Evolutionary conservation across 2,329 filamentous ascomycete genomes (phyloP), one percentile per base, ranked within the genome.

Genomic region (Paramyrothecium sp.): DNA sequence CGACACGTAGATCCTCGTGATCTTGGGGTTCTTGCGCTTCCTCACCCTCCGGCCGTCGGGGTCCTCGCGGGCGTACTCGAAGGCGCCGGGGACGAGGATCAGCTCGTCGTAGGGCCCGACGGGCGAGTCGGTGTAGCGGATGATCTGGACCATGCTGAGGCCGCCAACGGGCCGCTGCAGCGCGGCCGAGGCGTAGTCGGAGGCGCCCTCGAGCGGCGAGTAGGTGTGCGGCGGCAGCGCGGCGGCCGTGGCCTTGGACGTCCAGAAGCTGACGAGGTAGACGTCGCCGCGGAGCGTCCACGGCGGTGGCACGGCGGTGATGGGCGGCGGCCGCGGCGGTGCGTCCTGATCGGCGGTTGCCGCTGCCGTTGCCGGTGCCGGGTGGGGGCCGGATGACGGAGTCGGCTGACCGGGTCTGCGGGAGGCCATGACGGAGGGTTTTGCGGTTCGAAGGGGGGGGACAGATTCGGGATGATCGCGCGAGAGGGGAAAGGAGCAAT

Each of bases 1-100:
- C 20, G 80, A 83, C 16, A 84, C 82, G 61, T 83, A 84, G 12
- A 83, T 81, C 21, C 80, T 74, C n/a, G 81, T 81, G 61, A 82
- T 76, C 34, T 78, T 72, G 8, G 71, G 63, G 52, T 74, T 77
- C 53, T 58, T 60, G 44, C 67, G 71, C 56, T 65, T 73, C 56
- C 63, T 73, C 1, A 54, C 47, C 59, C 65, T 73, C 7, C 66
- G 69, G 10, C 67, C 66, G 22, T 69, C 63, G 16, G 70, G 68
- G 41, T 71, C 67, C 21, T 73, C 74, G 21, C 74, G 69, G 12
- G 71, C 69, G 59, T 78, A 78, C 16, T 73, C 71, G 58, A 78
- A 82, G 38, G 65, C 70, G 1, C 81, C 81, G 0, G 81, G 81
- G 2, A 74, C 67, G 30, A 83, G 62, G 23, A 81, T 67, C 55